phyloP scores from a whole-genome alignment of 2,329 filamentous ascomycete species.

The Myriosclerotinia curreyana region DNA sequence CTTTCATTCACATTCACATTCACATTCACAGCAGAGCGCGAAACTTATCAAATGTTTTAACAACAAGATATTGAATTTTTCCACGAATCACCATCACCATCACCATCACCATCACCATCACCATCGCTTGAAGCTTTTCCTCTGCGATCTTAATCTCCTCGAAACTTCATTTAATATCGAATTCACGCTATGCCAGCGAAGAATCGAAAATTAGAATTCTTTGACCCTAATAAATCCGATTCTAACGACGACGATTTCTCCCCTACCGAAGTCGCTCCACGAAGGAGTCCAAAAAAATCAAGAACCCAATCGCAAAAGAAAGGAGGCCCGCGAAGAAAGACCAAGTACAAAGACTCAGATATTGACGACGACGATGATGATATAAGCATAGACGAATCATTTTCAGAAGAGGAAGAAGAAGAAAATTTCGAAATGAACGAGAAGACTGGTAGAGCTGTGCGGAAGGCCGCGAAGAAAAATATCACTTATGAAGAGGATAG shows the following conservation, averaged over 20 bases:
- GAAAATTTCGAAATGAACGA: conserved; percentile 46
- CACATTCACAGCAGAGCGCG: conserved; percentile 12
- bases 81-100: conserved; percentile 8
- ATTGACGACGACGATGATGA: conserved; percentile 58
- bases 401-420: conserved; percentile 44
- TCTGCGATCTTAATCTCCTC: neutral
- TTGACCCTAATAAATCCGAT: conserved; percentile 66
- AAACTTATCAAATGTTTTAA: conserved; percentile 21
- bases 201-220: conserved; percentile 56
- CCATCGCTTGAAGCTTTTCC: neutral
- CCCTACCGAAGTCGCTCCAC: conserved; percentile 48
- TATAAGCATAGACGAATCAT: conserved; percentile 53
- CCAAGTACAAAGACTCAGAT: conserved; percentile 57
- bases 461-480: conserved; percentile 47
- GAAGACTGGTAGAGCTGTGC: conserved; percentile 48
- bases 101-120: too few species aligned
- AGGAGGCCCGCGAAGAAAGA: conserved; percentile 41
- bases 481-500: conserved; percentile 51
- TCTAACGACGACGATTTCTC: conserved; percentile 65
- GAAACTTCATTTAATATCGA: neutral
- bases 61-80: conserved; percentile 7
- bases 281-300: conserved; percentile 46
- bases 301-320: conserved; percentile 33
- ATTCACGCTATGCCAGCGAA: conserved; percentile 34
- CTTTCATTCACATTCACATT: too few species aligned